Evolutionary conservation across 371 early-diverging fungal species (phyloP).

Genomic region (Mortierella sp.): DNA sequence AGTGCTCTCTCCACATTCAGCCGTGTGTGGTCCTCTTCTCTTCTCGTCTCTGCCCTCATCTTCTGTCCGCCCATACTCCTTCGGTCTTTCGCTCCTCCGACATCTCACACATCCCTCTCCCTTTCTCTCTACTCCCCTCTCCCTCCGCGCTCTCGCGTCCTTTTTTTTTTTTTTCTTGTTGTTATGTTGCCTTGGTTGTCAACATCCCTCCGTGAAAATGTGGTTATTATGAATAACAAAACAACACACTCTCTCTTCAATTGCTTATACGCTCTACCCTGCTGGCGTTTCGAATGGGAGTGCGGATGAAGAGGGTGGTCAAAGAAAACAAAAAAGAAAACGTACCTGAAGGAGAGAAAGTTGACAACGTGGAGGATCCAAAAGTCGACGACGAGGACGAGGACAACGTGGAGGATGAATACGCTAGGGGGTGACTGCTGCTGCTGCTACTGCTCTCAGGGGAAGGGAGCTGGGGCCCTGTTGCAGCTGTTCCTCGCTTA

Average conservation of each 20-base stretch:
- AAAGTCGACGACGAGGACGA: slow-evolving; percentile 7
- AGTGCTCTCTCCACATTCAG: not conserved
- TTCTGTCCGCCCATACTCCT: no score
- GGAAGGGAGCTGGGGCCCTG: slow-evolving; percentile 7
- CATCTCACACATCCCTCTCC: not conserved
- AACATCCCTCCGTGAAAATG: not conserved
- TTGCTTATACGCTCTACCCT: not conserved
- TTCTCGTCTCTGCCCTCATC: no score
- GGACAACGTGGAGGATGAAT: slow-evolving; percentile 6
- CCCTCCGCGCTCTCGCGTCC: not conserved
- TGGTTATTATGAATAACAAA: not conserved
- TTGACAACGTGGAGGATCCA: not conserved
- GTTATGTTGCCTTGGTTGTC: not conserved
- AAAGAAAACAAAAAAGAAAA: not conserved
- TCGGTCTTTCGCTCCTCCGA: not conserved
- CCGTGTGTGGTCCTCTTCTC: not conserved
- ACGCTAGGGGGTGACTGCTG: not conserved
- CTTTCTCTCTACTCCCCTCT: not conserved
- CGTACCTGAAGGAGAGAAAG: not conserved
- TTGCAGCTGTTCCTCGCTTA: not conserved
- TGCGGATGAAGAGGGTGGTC: not conserved
- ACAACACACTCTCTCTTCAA: not conserved
- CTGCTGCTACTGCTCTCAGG: not conserved
- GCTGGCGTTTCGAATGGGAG: not conserved
- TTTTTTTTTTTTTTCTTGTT: not conserved